Base-by-base conservation (phyloP, 805 yeast genomes). In the Jamesozyma jinghongensis region DNA sequence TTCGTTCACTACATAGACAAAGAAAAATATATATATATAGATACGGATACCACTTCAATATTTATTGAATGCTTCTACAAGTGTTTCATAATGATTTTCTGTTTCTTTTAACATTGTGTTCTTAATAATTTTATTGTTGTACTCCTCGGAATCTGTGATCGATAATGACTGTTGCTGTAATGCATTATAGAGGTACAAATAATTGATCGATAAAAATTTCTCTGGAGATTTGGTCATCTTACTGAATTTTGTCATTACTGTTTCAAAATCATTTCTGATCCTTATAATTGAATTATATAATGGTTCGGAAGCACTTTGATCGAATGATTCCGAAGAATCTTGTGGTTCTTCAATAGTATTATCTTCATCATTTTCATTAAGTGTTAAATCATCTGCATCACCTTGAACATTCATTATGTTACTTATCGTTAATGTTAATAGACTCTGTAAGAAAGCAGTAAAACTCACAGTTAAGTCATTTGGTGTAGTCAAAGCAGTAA, bases 261-360 rank as follows among this genome's bases (percentile, higher is more conserved):
- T 76, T 56, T 92, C 97, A 56, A 78, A 88, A 47, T 85, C 95
- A 51, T 77, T 79, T 41, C 90, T 67, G 29, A 90, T 61, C 41
- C 95, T 69, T 4, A 68, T 69, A 5, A 90, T 69, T 1, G 87
- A 78, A 46, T 73, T 77, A 32, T 75, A 75, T 6, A 90, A 65
- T 1, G 96, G 96, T 49, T 85, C 97, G 13, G 72, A 62, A 32
- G 55, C 52, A 8, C 25, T 33, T 19, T 18, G 12, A 32, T 32
- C 26, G 4, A 32, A 8, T 6, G 26, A 22, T 7, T 22, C 10
- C 26, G 26, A 10, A 7, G 26, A 10, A 10, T 22, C 26, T 7
- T 22, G 10, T 11, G 34, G 12, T 19, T 18, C 34, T 11, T 7
- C n/a, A 8, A 12, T 13, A 11, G 14, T 32, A 32, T 6, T 12